A percentile compares a stretch with the other conserved stretches of the same genome.
phyloP scores from a whole-genome alignment of 192 early-diverging fungal species.

The Backusella westeae region DNA sequence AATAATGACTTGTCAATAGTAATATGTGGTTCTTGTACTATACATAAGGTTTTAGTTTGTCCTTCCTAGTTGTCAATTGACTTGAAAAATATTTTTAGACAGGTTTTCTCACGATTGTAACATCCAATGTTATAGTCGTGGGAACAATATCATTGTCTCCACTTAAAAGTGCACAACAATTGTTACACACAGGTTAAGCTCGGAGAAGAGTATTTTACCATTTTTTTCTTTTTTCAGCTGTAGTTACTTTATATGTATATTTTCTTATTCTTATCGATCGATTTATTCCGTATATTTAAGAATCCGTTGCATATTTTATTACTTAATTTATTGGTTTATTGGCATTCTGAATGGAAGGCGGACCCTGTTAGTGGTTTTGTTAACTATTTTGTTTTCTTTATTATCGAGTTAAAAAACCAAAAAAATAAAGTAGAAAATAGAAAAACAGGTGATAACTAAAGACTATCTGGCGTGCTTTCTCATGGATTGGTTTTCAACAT shows the following conservation, averaged over 20 bases:
- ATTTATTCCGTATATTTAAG: background rate
- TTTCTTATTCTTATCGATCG: background rate
- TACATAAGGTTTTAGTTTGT: background rate
- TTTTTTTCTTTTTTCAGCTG: background rate
- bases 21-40: background rate
- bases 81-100: background rate
- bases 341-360: background rate
- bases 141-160: background rate
- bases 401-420: background rate
- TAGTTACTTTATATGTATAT: background rate
- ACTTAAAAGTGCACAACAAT: background rate
- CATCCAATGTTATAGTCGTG: background rate
- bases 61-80: background rate
- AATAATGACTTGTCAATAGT: slow-evolving; percentile 4
- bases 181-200: background rate
- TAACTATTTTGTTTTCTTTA: background rate
- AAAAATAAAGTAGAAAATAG: background rate
- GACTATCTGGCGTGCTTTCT: background rate
- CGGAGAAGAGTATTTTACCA: background rate
- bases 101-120: background rate
- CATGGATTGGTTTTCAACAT: background rate
- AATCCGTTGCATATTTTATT: background rate
- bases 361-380: background rate
- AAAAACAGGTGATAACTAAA: background rate
- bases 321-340: background rate